These are phyloP conservation scores for Sphaerulina populicola DNA, from an alignment of 2,329 filamentous ascomycete species.

Conservation along the genomic window DNA sequence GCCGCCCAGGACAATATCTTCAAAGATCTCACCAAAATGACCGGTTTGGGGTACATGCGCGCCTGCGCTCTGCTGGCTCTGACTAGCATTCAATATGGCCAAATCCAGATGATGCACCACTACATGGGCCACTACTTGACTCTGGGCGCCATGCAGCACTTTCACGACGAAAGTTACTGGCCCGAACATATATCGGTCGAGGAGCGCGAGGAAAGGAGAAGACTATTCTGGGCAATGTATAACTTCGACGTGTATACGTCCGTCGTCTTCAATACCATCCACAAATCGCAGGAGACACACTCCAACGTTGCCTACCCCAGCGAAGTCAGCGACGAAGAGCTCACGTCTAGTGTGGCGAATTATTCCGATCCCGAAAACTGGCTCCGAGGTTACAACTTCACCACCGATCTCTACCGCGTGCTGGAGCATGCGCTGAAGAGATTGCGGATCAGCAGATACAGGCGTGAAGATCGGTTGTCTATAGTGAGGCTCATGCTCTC, in stretches of 20 bases:
- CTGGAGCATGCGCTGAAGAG: conserved; percentile 44
- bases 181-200: conserved; percentile 39
- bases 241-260: conserved; percentile 49
- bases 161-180: conserved; percentile 51
- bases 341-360: conserved; percentile 27
- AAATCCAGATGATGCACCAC: conserved; percentile 44
- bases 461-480: conserved; percentile 21
- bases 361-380: conserved; percentile 34
- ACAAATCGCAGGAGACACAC: conserved; percentile 41
- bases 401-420: conserved; percentile 49
- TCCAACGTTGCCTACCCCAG: conserved; percentile 43
- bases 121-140: conserved; percentile 47
- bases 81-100: conserved; percentile 46
- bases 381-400: conserved; percentile 52
- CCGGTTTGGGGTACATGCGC: conserved; percentile 38
- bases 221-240: conserved; percentile 51
- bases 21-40: conserved; percentile 32
- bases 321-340: conserved; percentile 43
- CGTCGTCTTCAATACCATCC: conserved; percentile 45
- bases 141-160: conserved; percentile 41
- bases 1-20: conserved; percentile 38
- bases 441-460: conserved; percentile 18
- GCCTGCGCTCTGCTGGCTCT: conserved; percentile 45
- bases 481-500: conserved; percentile 23
- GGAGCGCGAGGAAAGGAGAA: conserved; percentile 44